phyloP scores from a whole-genome alignment of 2,329 filamentous ascomycete genomes.

The Ceratocystis cacaofunesta region DNA sequence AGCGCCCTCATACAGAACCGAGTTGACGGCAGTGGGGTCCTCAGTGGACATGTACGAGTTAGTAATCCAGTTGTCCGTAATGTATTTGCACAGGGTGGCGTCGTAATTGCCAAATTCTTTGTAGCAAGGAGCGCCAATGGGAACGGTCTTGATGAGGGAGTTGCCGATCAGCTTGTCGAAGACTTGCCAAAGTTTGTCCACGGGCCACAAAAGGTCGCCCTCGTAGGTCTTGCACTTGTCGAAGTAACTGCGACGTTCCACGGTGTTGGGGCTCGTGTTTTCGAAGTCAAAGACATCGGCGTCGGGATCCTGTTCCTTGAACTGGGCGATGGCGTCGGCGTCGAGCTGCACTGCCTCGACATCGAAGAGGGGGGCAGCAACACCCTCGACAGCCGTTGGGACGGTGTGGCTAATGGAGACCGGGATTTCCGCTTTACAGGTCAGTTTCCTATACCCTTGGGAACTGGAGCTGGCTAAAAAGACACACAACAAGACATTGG shows the following conservation, averaged over 20 bases:
- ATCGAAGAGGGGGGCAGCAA: conserved; percentile 6
- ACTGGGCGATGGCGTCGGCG: conserved; percentile 3
- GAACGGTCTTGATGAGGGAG: conserved; percentile 23
- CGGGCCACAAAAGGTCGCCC: conserved; percentile 23
- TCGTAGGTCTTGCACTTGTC: conserved; percentile 23
- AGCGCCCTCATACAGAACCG: conserved; percentile 18
- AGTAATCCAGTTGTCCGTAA: conserved; percentile 20
- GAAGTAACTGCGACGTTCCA: conserved; percentile 1
- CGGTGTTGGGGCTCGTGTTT: conserved; percentile 2
- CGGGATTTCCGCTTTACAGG: conserved; percentile 11
- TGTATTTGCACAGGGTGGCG: conserved; percentile 21
- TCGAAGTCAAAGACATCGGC: conserved; percentile 12
- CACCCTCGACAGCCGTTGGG: neutral
- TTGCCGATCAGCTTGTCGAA: conserved; percentile 22
- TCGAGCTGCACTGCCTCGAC: conserved; percentile 11
- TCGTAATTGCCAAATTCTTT: conserved; percentile 19
- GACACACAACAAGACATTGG: neutral
- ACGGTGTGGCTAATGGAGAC: conserved; percentile 11
- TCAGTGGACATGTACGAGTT: conserved; percentile 16
- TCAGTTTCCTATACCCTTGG: conserved; percentile 3
- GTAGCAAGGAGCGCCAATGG: conserved; percentile 24
- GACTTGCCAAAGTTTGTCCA: conserved; percentile 22
- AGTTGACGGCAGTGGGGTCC: conserved; percentile 20
- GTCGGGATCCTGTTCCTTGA: conserved; percentile 6
- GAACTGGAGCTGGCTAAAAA: neutral